Conservation (phyloP, 805 yeast genomes). For the Metschnikowia gruessii region DNA sequence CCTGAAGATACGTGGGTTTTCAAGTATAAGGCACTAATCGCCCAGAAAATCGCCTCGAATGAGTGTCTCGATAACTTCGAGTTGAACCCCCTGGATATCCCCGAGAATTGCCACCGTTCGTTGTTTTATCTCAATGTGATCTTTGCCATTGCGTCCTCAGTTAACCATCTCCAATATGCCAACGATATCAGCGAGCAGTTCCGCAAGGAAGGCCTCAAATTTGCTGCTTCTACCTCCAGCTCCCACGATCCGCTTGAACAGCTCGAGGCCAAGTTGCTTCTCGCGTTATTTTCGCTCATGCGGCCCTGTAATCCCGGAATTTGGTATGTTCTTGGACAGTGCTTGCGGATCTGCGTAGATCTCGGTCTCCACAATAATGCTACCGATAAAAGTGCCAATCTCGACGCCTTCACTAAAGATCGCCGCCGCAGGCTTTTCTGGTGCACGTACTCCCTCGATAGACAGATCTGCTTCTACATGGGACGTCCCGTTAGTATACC, state of each 20-base stretch:
- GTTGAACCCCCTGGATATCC: constrained; percentile 38
- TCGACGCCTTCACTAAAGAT: constrained; percentile 60
- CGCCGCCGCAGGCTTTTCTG: constrained; percentile 63
- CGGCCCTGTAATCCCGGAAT: constrained; percentile 87
- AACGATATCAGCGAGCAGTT: constrained; percentile 66
- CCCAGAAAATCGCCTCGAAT: constrained; percentile 6
- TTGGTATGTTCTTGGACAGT: constrained; percentile 87
- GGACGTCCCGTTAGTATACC: constrained; percentile 90
- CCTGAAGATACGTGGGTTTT: constrained; percentile 46
- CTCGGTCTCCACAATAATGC: constrained; percentile 76
- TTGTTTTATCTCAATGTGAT: constrained; percentile 71
- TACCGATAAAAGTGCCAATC: constrained; percentile 25
- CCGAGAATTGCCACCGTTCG: constrained; percentile 47
- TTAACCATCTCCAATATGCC: constrained; percentile 65
- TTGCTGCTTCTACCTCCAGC: constrained; percentile 56
- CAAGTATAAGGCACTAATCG: constrained; percentile 36
- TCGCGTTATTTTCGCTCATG: constrained; percentile 76
- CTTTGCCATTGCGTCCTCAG: constrained; percentile 78
- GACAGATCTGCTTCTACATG: constrained; percentile 81
- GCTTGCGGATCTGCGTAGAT: constrained; percentile 76
- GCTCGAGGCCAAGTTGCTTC: constrained; percentile 65
- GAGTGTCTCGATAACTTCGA: constrained; percentile 25
- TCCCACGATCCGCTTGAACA: constrained; percentile 64
- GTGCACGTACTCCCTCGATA: constrained; percentile 83
- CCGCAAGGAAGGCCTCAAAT: constrained; percentile 59